These are phyloP conservation scores for Cucurbita ficifolia DNA, from an alignment of 306 rosid species.

Conservation along the genomic window DNA sequence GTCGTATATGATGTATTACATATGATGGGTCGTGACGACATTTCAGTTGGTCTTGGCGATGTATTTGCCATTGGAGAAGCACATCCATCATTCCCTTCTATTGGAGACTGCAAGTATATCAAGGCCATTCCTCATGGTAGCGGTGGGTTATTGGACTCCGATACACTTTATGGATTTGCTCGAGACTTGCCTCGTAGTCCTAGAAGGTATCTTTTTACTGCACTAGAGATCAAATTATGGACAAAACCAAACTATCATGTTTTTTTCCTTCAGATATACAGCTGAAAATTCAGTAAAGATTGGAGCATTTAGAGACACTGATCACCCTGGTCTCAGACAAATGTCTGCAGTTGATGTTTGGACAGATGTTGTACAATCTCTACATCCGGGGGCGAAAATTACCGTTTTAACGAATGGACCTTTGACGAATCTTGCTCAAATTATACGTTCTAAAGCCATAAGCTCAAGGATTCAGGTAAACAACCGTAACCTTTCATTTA, in stretches of 20 bases:
- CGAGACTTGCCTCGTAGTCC: constrained; percentile 71
- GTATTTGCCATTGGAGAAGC: constrained; percentile 55
- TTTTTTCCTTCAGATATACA: constrained; percentile 42
- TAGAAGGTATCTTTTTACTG: constrained; percentile 36
- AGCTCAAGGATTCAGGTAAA: constrained; percentile 46
- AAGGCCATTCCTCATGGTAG: constrained; percentile 72
- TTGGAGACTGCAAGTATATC: constrained; percentile 55
- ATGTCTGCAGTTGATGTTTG: constrained; percentile 60
- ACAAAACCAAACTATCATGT: background rate
- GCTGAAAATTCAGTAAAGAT: constrained; percentile 46
- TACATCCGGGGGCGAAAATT: constrained; percentile 39
- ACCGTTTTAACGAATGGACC: constrained; percentile 90
- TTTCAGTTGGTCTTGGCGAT: constrained; percentile 68
- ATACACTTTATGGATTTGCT: constrained; percentile 82
- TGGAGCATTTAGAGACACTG: constrained; percentile 62
- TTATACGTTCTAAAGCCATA: constrained; percentile 25
- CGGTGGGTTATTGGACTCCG: constrained; percentile 79
- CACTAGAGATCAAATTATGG: background rate
- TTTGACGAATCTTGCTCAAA: constrained; percentile 68
- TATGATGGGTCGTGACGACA: constrained; percentile 96
- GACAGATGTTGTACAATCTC: constrained; percentile 32
- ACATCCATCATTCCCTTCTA: constrained; percentile 25
- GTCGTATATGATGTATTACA: constrained; percentile 63
- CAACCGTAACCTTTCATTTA: background rate
- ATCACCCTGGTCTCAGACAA: constrained; percentile 65